These are phyloP conservation scores for Lasiosphaeris hirsuta DNA, from an alignment of 495 filamentous ascomycete species.

Conservation along the genomic window DNA sequence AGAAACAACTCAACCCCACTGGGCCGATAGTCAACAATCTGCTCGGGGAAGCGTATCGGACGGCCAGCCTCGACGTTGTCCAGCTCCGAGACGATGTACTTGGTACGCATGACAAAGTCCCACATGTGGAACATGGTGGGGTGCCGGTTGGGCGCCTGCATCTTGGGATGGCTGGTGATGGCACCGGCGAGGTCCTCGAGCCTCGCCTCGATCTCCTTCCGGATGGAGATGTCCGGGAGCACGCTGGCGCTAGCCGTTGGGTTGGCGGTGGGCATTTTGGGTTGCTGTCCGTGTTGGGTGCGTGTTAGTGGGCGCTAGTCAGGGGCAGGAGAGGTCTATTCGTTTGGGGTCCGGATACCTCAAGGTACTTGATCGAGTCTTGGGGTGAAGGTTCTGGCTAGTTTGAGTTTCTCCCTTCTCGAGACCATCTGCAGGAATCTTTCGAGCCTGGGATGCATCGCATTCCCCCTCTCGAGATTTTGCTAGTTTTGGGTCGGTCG, in stretches of 20 bases:
- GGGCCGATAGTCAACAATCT: conserved; percentile 10
- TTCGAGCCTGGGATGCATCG: no score
- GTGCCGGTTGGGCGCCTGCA: conserved; percentile 7
- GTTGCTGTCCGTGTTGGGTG: not conserved
- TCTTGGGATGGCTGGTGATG: conserved; percentile 1
- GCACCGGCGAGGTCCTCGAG: conserved; percentile 13
- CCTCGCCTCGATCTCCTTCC: conserved; percentile 3
- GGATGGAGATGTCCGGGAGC: conserved; percentile 9
- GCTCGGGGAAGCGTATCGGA: conserved; percentile 13
- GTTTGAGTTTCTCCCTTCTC: no score
- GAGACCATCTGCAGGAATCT: no score
- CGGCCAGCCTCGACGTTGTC: conserved; percentile 24
- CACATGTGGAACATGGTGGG: conserved; percentile 20
- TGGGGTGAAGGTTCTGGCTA: no score
- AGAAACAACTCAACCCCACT: conserved; percentile 1
- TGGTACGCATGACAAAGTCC: conserved; percentile 28
- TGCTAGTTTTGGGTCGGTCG: no score
- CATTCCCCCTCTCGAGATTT: no score
- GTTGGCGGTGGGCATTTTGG: not conserved
- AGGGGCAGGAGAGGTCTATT: not conserved
- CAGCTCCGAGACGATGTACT: conserved; percentile 30
- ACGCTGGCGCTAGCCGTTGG: not conserved
- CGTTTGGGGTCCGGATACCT: not conserved
- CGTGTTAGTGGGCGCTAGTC: not conserved
- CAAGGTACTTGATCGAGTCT: no score